A percentile compares a stretch with the other conserved stretches of the same genome.
phyloP scores from a whole-genome alignment of 805 yeast genomes.

The Starmerella powellii region DNA sequence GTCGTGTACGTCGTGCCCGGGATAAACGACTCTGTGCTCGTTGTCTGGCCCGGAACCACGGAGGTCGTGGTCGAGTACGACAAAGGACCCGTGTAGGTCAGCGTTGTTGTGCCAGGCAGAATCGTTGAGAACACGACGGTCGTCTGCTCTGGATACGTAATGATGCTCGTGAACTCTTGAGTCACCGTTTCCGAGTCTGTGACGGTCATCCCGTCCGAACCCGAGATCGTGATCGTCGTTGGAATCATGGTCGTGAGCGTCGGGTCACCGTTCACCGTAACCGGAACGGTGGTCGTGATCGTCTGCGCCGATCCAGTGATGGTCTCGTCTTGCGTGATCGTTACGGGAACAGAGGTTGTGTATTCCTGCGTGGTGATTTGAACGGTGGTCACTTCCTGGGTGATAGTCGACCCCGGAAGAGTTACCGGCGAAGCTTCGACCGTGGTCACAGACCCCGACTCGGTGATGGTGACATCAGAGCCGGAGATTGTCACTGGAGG shows the following conservation, averaged over 20 bases:
- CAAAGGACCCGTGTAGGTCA: constrained; percentile 6
- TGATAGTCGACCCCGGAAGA: constrained; percentile 3
- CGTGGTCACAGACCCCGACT: constrained; percentile 2
- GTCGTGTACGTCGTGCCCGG: constrained; percentile 12
- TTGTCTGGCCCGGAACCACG: constrained; percentile 5
- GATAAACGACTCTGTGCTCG: constrained; percentile 1
- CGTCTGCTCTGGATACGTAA: constrained; percentile 10
- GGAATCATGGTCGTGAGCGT: background rate
- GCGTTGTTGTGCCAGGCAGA: constrained; percentile 9
- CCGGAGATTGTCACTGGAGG: constrained; percentile 6
- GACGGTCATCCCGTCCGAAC: background rate
- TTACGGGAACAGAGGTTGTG: background rate
- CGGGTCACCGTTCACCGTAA: constrained; percentile 1
- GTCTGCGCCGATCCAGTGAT: background rate
- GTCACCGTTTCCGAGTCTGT: background rate
- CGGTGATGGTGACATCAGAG: constrained; percentile 8
- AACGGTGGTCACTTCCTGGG: constrained; percentile 4
- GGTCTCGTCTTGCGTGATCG: background rate
- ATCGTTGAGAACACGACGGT: constrained; percentile 9
- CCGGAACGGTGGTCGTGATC: background rate
- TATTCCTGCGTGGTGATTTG: background rate
- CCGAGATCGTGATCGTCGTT: background rate
- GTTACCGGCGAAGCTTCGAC: background rate
- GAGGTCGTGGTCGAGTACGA: constrained; percentile 4
- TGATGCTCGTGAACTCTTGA: background rate